Conservation (phyloP, 2,329 filamentous ascomycete species). For the Colletotrichum scovillei region DNA sequence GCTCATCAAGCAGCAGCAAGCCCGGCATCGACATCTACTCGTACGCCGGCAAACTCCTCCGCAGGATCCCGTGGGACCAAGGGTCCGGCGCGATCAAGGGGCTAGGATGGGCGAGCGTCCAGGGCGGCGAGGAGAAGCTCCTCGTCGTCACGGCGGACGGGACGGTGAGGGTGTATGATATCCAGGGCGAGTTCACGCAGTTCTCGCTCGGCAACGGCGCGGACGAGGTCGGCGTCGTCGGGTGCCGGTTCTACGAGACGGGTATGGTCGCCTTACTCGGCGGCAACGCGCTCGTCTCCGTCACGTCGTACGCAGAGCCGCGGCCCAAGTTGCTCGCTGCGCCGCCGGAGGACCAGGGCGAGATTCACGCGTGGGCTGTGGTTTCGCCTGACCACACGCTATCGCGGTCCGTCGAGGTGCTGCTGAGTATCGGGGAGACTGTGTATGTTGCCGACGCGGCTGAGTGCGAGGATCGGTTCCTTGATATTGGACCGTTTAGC, state of each 20-base stretch:
- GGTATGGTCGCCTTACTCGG: slow-evolving; percentile 94
- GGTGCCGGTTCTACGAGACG: slow-evolving; percentile 89
- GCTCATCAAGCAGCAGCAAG: slow-evolving; percentile 71
- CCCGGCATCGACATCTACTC: slow-evolving; percentile 95
- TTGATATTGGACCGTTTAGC: slow-evolving; percentile 92
- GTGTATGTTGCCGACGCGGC: slow-evolving; percentile 88
- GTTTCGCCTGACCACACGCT: slow-evolving; percentile 90
- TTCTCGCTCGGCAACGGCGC: slow-evolving; percentile 92
- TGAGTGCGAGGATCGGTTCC: slow-evolving; percentile 89
- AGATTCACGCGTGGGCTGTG: slow-evolving; percentile 88
- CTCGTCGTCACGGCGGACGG: slow-evolving; percentile 91
- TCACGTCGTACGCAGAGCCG: slow-evolving; percentile 92
- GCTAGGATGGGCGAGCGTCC: slow-evolving; percentile 87
- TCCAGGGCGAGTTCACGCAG: slow-evolving; percentile 95
- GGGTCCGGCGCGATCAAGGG: slow-evolving; percentile 83
- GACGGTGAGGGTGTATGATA: slow-evolving; percentile 87
- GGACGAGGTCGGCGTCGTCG: slow-evolving; percentile 86
- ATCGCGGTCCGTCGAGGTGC: slow-evolving; percentile 91
- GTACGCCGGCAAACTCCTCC: slow-evolving; percentile 88
- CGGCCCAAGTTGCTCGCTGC: slow-evolving; percentile 84
- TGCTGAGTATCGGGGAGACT: slow-evolving; percentile 86
- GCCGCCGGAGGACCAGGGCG: slow-evolving; percentile 80
- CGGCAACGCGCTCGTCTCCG: slow-evolving; percentile 87
- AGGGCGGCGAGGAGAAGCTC: slow-evolving; percentile 78
- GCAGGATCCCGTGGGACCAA: slow-evolving; percentile 90